Evolutionary conservation across 352 stramenopile species (phyloP).

Genomic region (Hyaloperonospora arabidopsidis): DNA sequence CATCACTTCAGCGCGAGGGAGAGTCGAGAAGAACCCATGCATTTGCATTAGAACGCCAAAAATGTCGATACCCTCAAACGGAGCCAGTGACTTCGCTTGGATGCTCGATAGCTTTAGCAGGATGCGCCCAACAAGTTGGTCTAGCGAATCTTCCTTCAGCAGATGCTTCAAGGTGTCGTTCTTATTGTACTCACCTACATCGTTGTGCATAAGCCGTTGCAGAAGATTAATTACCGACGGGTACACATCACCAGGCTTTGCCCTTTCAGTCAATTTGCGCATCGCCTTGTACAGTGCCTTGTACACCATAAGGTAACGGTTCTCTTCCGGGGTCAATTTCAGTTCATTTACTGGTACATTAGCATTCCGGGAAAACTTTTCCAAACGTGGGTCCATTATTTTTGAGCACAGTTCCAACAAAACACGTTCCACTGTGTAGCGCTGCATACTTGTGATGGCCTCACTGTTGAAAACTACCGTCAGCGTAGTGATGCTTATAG

Average conservation of each 20-base stretch:
- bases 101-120: constrained; percentile 53
- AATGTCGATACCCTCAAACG: constrained; percentile 74
- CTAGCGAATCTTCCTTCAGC: constrained; percentile 67
- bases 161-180: constrained; percentile 63
- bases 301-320: constrained; percentile 57
- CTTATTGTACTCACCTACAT: constrained; percentile 9
- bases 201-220: constrained; percentile 5
- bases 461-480: constrained; percentile 53
- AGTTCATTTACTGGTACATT: constrained; percentile 18
- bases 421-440: constrained; percentile 69
- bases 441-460: constrained; percentile 51
- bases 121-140: constrained; percentile 68
- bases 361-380: constrained; percentile 39
- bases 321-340: constrained; percentile 38
- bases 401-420: constrained; percentile 69
- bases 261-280: constrained; percentile 43
- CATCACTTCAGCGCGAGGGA: constrained; percentile 55
- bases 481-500: constrained; percentile 62
- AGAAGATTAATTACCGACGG: constrained; percentile 72
- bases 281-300: constrained; percentile 65
- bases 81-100: constrained; percentile 50
- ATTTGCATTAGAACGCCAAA: constrained; percentile 82
- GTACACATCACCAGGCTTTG: constrained; percentile 63
- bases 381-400: constrained; percentile 62
- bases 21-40: constrained; percentile 78